Percentiles rank a stretch among this genome's conserved stretches.
Evolutionary conservation across 2,329 filamentous ascomycete species (phyloP).

Genomic region (Apiospora saccharicola): DNA sequence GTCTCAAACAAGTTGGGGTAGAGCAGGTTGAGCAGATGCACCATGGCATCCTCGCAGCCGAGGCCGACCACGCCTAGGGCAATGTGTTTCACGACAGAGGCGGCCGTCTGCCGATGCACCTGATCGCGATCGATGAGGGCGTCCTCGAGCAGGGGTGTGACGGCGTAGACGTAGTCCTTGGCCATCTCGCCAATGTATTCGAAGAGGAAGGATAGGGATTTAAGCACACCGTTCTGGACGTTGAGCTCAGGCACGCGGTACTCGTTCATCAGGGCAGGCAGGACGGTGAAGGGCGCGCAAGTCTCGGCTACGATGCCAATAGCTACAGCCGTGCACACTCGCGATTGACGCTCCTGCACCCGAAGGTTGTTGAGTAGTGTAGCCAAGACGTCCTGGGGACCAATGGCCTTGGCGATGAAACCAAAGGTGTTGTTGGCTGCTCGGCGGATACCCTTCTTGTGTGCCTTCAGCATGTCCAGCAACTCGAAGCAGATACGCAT

Average conservation of each 20-base stretch:
- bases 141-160: conserved; percentile 94
- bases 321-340: conserved; percentile 97
- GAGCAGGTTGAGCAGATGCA: conserved; percentile 94
- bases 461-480: conserved; percentile 98
- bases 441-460: conserved; percentile 98
- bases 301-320: conserved; percentile 99
- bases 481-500: conserved; percentile 99
- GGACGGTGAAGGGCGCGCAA: conserved; percentile 95
- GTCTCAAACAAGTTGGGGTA: conserved; percentile 99
- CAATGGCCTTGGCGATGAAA: conserved; percentile 99
- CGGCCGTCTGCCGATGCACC: conserved; percentile 95
- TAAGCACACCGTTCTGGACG: conserved; percentile 97
- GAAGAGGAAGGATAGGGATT: conserved; percentile 95
- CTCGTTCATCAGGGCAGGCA: conserved; percentile 99
- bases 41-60: conserved; percentile 97
- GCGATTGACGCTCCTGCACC: conserved; percentile 96
- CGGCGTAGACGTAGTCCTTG: conserved; percentile 98
- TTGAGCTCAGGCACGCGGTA: conserved; percentile 98
- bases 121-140: conserved; percentile 97
- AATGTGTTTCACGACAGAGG: conserved; percentile 96
- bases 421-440: conserved; percentile 99
- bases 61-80: conserved; percentile 96
- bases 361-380: conserved; percentile 96
- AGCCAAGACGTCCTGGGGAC: conserved; percentile 94
- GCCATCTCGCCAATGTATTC: conserved; percentile 99